Evolutionary conservation across 2,329 filamentous ascomycete species (phyloP).

Genomic region (Cryphonectria nitschkei): DNA sequence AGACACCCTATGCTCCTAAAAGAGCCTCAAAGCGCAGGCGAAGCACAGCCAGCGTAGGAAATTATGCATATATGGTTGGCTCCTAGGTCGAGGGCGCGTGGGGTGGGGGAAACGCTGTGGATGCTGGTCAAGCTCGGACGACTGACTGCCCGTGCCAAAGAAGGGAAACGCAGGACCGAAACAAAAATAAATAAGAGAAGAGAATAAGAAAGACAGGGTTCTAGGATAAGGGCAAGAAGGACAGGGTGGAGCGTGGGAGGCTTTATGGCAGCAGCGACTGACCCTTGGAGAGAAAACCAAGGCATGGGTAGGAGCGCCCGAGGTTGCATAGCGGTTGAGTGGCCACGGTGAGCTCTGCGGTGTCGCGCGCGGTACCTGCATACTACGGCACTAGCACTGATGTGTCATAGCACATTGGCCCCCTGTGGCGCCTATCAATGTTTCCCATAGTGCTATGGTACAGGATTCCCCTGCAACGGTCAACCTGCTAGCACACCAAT

Average conservation of each 20-base stretch:
- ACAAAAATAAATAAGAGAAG: neutral
- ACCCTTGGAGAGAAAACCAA: neutral
- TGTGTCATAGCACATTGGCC: neutral
- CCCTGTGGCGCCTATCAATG: neutral
- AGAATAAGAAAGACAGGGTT: neutral
- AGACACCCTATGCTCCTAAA: neutral
- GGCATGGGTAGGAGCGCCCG: neutral
- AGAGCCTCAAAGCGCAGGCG: neutral
- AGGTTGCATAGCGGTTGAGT: neutral
- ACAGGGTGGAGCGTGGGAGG: neutral
- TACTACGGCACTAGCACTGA: neutral
- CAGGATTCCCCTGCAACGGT: neutral
- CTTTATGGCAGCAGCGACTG: neutral
- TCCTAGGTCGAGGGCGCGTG: too few species aligned
- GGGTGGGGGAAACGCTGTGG: too few species aligned
- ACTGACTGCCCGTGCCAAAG: neutral
- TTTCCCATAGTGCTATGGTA: neutral
- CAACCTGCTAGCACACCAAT: neutral
- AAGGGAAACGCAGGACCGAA: neutral
- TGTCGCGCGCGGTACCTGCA: slow-evolving; percentile 14
- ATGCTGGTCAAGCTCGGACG: too few species aligned
- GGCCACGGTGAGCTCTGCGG: slow-evolving; percentile 2
- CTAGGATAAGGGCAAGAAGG: neutral
- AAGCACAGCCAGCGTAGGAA: neutral
- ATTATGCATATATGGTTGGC: neutral